Evolutionary conservation across 1,284 basidiomycete genomes (phyloP).

Genomic region (Leccinum angustisporum): DNA sequence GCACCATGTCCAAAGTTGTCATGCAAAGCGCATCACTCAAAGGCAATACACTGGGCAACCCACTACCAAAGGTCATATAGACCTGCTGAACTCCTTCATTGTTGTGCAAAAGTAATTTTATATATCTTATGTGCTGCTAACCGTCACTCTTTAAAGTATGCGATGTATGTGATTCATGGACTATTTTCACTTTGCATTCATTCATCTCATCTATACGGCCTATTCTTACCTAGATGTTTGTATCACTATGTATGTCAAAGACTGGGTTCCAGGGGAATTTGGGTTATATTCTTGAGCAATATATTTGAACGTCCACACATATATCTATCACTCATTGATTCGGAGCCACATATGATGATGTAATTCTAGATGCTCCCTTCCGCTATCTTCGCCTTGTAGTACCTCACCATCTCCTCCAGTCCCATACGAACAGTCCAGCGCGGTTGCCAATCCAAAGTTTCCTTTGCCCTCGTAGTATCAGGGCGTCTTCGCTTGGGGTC

Average conservation of each 20-base stretch:
- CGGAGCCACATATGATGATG: not conserved
- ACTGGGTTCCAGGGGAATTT: slow-evolving; percentile 2
- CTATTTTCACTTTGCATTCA: slow-evolving; percentile 8
- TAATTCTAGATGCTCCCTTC: slow-evolving; percentile 67
- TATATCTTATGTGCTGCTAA: slow-evolving; percentile 16
- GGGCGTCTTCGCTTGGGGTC: slow-evolving; percentile 94
- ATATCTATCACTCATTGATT: slow-evolving; percentile 1
- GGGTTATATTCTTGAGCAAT: not conserved
- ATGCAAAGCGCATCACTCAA: slow-evolving; percentile 28
- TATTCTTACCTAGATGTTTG: slow-evolving; percentile 20
- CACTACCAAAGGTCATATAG: slow-evolving; percentile 16
- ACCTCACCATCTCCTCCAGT: slow-evolving; percentile 90
- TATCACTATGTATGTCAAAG: slow-evolving; percentile 10
- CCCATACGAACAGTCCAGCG: slow-evolving; percentile 89
- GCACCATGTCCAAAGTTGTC: slow-evolving; percentile 55
- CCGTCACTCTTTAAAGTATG: slow-evolving; percentile 13
- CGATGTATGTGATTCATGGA: slow-evolving; percentile 13
- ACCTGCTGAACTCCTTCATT: not conserved
- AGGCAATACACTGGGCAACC: slow-evolving; percentile 3
- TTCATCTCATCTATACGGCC: slow-evolving; percentile 4
- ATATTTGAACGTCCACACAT: not conserved
- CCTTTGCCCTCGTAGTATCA: slow-evolving; percentile 88
- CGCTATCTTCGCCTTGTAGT: slow-evolving; percentile 85
- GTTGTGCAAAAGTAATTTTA: slow-evolving; percentile 15
- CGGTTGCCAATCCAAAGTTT: slow-evolving; percentile 89